Base-by-base conservation (phyloP, 1,284 basidiomycete species). In the Caloboletus inedulis region DNA sequence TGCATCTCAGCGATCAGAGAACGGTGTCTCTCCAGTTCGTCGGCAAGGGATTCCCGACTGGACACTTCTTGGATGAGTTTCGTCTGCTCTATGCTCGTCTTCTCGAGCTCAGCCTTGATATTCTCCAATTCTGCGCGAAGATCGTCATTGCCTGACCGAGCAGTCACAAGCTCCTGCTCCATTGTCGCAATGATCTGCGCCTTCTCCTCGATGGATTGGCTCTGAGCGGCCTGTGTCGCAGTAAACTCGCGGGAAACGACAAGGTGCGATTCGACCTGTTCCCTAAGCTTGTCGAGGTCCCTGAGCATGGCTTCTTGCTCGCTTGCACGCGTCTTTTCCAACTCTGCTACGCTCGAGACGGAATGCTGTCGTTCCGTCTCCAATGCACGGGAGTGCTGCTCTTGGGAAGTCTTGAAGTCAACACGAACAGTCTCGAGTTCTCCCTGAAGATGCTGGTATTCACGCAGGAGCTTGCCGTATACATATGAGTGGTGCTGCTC, bases 1-100 rank as follows among this genome's bases (percentile, higher is more conserved):
- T 91, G 90, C 63, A 87, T 71, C 59, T 91, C 88, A 31, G 82
- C 82, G 19, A 94, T 76, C 42, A 83, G 74, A 16, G 83, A 84
- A 36, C 87, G 86, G 67, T 91, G 85, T 36, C 77, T 80, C 59
- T 92, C 89, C 27, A 94, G 74, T 63, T 94, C 89, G 25, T 79
- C 75, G 10, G 81, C 79, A 40, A 90, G 75, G 13, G 85, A 84
- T 60, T 89, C 80, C 25, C 82, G 84, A 59, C 88, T 85, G 4
- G 85, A 87, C 21, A 82, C 82, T 61, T 91, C 85, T 61, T 85
- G 78, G 41, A 81, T 71, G n/a, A 88, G 77, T 59, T 76, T 77
- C 2, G 76, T 75, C 60, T 87, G 84, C 62, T 87, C 81, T 13
- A 64, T 70, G 25, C 75, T 79, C 41, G 80, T 81, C 57, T 70